Percentiles rank a stretch among this genome's conserved stretches.
Evolutionary conservation across 2,329 filamentous ascomycete species (phyloP).

Genomic region (Clonostachys solani): DNA sequence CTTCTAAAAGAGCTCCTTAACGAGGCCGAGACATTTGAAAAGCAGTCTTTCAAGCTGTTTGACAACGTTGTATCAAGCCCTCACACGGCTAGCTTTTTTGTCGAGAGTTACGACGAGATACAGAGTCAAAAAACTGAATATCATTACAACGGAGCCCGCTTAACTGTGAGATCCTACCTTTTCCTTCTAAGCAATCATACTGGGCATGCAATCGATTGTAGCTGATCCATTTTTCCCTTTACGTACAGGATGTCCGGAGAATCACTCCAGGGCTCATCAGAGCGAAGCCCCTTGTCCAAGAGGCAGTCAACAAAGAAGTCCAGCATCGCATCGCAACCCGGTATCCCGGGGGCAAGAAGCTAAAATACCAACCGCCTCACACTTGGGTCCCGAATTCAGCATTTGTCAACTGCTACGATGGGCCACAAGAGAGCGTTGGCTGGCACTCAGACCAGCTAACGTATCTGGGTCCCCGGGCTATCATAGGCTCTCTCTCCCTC

Average conservation of each 20-base stretch:
- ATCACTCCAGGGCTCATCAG: conserved; percentile 70
- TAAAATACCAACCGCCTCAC: conserved; percentile 70
- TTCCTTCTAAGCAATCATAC: too few species aligned
- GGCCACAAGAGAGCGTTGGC: conserved; percentile 76
- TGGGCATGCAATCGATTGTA: too few species aligned
- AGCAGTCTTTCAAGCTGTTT: conserved; percentile 78
- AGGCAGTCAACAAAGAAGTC: conserved; percentile 76
- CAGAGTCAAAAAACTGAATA: conserved; percentile 72
- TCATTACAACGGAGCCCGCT: conserved; percentile 73
- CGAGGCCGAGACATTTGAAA: conserved; percentile 68
- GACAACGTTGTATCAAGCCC: conserved; percentile 82
- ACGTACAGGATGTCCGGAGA: conserved; percentile 64
- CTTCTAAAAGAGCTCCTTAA: conserved; percentile 72
- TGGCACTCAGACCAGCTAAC: conserved; percentile 93
- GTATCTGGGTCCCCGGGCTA: conserved; percentile 81
- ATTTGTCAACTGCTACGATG: conserved; percentile 92
- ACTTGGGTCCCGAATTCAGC: conserved; percentile 84
- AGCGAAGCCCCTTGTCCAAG: conserved; percentile 66
- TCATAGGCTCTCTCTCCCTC: conserved; percentile 86
- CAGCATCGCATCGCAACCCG: conserved; percentile 60
- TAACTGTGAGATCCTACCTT: conserved; percentile 43
- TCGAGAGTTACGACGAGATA: conserved; percentile 68
- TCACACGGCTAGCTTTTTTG: conserved; percentile 80
- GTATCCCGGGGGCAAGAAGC: conserved; percentile 67
- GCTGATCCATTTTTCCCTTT: not conserved